phyloP scores from a whole-genome alignment of 108 stramenopile species.

The Skeletonema potamos region DNA sequence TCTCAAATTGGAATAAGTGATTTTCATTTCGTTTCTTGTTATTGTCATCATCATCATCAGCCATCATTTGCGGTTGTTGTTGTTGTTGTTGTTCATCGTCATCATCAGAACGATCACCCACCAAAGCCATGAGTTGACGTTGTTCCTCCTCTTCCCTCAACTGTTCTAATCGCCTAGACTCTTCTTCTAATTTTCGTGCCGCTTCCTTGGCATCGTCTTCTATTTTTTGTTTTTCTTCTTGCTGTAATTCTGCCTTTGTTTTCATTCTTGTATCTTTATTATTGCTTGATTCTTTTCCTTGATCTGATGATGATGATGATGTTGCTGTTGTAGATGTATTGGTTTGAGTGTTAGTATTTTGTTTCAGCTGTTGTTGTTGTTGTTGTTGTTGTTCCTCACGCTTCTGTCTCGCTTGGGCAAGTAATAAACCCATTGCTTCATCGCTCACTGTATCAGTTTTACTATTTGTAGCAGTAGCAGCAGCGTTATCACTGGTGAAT shows the following conservation, averaged over 20 bases:
- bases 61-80: background rate
- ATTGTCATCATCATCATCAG: background rate
- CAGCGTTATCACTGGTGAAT: background rate
- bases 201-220: conserved; percentile 17
- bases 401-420: conserved; percentile 39
- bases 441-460: conserved; percentile 5
- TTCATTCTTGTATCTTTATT: background rate
- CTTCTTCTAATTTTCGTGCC: conserved; percentile 12
- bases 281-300: background rate
- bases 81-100: background rate
- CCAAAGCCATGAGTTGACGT: conserved; percentile 38
- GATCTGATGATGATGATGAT: background rate
- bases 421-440: conserved; percentile 31
- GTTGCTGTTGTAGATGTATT: too few relatives aligned
- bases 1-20: conserved; percentile 39
- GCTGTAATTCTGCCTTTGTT: conserved; percentile 3
- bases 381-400: conserved; percentile 13
- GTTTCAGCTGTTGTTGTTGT: background rate
- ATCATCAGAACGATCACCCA: conserved; percentile 15
- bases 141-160: conserved; percentile 36
- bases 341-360: background rate
- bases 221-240: background rate
- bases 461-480: background rate
- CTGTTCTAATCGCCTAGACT: conserved; percentile 15
- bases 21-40: background rate